Evolutionary conservation across 2,329 filamentous ascomycete species (phyloP).

Genomic region (Botrytis tulipae): DNA sequence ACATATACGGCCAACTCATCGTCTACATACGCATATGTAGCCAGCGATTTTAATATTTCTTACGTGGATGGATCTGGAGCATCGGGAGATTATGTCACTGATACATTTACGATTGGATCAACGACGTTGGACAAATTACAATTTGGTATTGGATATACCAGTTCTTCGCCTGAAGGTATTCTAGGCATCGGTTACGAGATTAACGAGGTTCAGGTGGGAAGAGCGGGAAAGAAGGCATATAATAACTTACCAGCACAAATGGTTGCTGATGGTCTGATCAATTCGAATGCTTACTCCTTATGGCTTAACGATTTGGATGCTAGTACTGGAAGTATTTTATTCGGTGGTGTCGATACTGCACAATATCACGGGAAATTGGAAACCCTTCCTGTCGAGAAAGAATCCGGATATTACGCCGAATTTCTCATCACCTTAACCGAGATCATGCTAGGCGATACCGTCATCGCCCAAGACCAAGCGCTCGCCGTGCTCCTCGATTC

Average conservation of each 20-base stretch:
- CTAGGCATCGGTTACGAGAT: slow-evolving; percentile 78
- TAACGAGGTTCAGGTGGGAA: slow-evolving; percentile 73
- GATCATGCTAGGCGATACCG: slow-evolving; percentile 46
- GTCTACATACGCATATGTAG: slow-evolving; percentile 72
- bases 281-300: slow-evolving; percentile 68
- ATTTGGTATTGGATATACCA: slow-evolving; percentile 70
- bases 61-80: slow-evolving; percentile 82
- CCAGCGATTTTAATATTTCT: slow-evolving; percentile 78
- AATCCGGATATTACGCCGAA: slow-evolving; percentile 53
- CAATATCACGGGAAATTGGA: slow-evolving; percentile 62
- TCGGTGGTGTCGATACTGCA: slow-evolving; percentile 69
- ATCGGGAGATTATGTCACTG: slow-evolving; percentile 74
- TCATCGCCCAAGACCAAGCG: slow-evolving; percentile 49
- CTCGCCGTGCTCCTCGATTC: slow-evolving; percentile 69
- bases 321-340: slow-evolving; percentile 65
- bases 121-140: slow-evolving; percentile 57
- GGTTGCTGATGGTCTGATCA: slow-evolving; percentile 58
- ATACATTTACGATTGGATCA: slow-evolving; percentile 62
- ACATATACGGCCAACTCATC: slow-evolving; percentile 70
- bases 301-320: slow-evolving; percentile 73
- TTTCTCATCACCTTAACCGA: slow-evolving; percentile 69
- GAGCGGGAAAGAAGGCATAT: slow-evolving; percentile 55
- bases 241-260: slow-evolving; percentile 68
- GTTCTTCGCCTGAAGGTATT: slow-evolving; percentile 65
- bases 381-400: slow-evolving; percentile 64